Base-by-base conservation (phyloP, 2,329 filamentous ascomycete genomes). In the Rutstroemia sydowiana region DNA sequence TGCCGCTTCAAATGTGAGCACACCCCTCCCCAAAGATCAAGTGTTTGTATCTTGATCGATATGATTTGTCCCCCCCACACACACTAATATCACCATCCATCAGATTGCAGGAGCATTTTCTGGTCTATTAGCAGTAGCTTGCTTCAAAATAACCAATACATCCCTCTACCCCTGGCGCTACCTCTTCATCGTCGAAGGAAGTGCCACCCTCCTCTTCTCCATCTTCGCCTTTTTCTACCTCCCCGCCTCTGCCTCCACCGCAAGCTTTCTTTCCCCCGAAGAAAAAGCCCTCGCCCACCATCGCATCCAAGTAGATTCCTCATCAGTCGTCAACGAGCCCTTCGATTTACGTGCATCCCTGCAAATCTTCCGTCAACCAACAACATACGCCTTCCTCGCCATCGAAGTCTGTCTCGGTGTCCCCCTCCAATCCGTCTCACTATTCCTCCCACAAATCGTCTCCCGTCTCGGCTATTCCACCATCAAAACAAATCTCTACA, bases 401-500 rank as follows among this genome's bases (percentile, higher is more conserved):
- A 78, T 81, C 43, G 76, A 81, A 61, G 70, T 81, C 51, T 81
- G 77, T 57, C 71, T 81, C n/a, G 78, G 78, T 30, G 77, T 82
- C 4, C 78, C 78, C 1, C 66, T 81, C 8, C 77, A 81, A 63
- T 74, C 71, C 3, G 78, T 81, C 14, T 63, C 68, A 2, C 69
- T 79, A 3, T 80, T 79, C 63, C 63, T 81, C 51, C 77, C 77
- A 0, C 76, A 79, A 59, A 81, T 81, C 58, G 72, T 79, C 16
- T 65, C 68, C 54, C 68, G 75, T 3, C 66, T 81, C 1, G 71
- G 73, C 3, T 75, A 73, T 57, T 68, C 68, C 37, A 70, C 72
- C 2, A 69, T 80, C 59, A 76, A 75, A 65, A 90, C 87, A 0
- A 92, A 93, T 61, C 74, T 92, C 0, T 90, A 87, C 69, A 91